Conservation (phyloP, 352 stramenopile species). For the Sclerospora graminicola region DNA sequence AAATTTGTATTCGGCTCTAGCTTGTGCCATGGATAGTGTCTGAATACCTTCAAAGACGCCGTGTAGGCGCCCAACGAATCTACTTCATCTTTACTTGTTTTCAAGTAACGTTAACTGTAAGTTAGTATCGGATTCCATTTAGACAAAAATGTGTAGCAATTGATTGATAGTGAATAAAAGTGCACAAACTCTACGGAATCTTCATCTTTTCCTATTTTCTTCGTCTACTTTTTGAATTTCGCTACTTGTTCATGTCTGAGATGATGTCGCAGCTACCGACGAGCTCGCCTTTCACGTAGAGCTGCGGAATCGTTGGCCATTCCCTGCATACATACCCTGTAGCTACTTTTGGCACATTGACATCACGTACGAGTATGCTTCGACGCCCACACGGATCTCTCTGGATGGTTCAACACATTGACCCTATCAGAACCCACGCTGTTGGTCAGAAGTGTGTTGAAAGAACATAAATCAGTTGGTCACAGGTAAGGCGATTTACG, state of each 20-base stretch:
- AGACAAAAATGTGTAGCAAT: background rate
- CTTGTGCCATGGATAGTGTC: conserved; percentile 5
- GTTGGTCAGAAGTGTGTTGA: no score
- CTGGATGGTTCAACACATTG: conserved; percentile 97
- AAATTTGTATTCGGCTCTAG: conserved; percentile 1
- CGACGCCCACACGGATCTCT: conserved; percentile 97
- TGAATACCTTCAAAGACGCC: conserved; percentile 38
- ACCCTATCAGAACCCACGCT: conserved; percentile 95
- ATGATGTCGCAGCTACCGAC: conserved; percentile 99
- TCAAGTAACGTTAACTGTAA: no score
- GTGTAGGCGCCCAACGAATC: conserved; percentile 79
- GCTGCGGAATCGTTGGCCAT: conserved; percentile 96
- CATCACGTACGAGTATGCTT: conserved; percentile 92
- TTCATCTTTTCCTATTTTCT: background rate
- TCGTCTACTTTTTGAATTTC: conserved; percentile 61
- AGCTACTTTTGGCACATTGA: no score
- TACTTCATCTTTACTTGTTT: conserved; percentile 8
- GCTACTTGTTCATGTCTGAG: conserved; percentile 88
- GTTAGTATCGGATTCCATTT: no score
- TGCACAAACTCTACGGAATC: background rate
- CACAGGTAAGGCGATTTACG: no score
- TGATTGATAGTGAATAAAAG: background rate
- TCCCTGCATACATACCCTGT: conserved; percentile 43
- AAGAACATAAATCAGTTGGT: no score
- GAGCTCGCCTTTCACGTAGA: conserved; percentile 99